Evolutionary conservation across 1,284 basidiomycete species (phyloP), one percentile per base, ranked within the genome.

Genomic region (Hemileia vastatrix): DNA sequence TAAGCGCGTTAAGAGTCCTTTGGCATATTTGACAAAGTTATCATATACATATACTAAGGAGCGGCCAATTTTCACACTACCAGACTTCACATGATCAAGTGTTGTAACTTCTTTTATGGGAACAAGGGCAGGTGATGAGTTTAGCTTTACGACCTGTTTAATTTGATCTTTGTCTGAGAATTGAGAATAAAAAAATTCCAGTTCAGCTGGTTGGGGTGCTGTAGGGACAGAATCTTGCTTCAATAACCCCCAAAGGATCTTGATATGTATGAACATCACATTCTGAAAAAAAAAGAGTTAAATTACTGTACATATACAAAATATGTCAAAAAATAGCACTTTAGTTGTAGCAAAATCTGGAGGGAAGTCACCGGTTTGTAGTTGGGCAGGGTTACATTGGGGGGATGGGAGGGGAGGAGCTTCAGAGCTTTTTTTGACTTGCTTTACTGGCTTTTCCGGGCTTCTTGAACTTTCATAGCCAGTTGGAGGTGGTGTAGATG

Each of bases 201-300:
- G 43, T 19, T 23, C 1, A 6, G 1, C 18, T 23, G 24, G 24
- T 6, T 44, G 8, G 21, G 54, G 54, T n/a, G 54, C 5, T 24
- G 31, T 6, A n/a, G 54, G 54, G 27, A 56, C 54, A 6, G 18
- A 27, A 23, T 56, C 23, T 11, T 43, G 19, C 40, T 56, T 56
- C 2, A 56, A 45, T 9, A 56, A 33, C 4, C 54, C 54, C 54
- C 54, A 56, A 13, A 56, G 21, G 13, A 56, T 45, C 27, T 56
- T 56, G 18, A 56, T 44, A 27, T 56, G 54, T 18, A 56, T 13
- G 47, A 45, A 56, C 11, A 56, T 13, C 13, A 43, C 54, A 5
- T 44, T 45, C 54, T 56, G 24, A 45, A 45, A 21, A 23, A 23
- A 11, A 6, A 24, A 13, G 5, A 11, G 15, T 21, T n/a, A n/a